Conservation (phyloP, 2,329 filamentous ascomycete genomes). For the Apiospora marii region DNA sequence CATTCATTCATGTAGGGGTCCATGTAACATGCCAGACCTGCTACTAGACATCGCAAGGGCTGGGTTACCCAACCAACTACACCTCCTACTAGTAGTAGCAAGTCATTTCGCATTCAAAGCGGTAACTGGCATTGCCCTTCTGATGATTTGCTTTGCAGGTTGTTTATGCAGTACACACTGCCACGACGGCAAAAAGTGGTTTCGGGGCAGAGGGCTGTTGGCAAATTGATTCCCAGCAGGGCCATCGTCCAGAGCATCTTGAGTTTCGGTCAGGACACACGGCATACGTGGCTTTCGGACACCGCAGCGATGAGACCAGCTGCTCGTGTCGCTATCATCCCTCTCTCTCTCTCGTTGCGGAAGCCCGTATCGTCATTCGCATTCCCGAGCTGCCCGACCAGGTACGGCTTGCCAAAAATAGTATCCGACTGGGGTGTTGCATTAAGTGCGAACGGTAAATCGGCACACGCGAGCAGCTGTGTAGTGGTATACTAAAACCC, state of each 20-base stretch:
- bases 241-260: not conserved
- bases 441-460: conserved; percentile 16
- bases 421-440: conserved; percentile 16
- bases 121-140: not conserved
- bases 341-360: not conserved
- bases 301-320: not conserved
- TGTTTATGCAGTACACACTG: conserved; percentile 7
- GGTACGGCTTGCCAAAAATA: conserved; percentile 19
- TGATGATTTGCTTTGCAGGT: conserved; percentile 1
- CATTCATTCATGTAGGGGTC: conserved; percentile 4
- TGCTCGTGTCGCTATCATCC: not conserved
- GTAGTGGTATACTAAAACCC: not conserved
- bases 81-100: not conserved
- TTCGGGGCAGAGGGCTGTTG: not conserved
- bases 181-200: not conserved
- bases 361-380: not conserved
- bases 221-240: not conserved
- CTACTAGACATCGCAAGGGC: not conserved
- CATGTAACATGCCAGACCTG: conserved; percentile 1
- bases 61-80: not conserved
- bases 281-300: not conserved
- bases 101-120: not conserved
- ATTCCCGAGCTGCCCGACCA: conserved; percentile 20
- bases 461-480: not conserved
- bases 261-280: conserved; percentile 7